These are phyloP conservation scores for Aspergillus felis DNA, from an alignment of 2,329 filamentous ascomycete species.

Conservation along the genomic window DNA sequence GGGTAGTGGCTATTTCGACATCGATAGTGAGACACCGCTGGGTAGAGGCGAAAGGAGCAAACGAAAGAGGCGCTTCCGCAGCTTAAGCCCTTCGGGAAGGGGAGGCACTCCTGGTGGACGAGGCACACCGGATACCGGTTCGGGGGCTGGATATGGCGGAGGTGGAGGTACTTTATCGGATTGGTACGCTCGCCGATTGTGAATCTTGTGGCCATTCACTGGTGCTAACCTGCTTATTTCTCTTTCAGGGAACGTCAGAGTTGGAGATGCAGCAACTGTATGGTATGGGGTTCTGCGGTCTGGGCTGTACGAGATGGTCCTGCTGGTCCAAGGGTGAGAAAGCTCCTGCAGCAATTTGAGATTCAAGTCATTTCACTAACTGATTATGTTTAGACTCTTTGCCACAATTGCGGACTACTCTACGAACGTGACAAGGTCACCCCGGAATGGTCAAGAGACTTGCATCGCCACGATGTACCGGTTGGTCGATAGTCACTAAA, in stretches of 20 bases:
- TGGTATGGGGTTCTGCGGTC: slow-evolving; percentile 80
- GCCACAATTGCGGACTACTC: slow-evolving; percentile 86
- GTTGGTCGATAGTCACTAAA: slow-evolving; percentile 26
- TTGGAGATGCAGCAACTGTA: slow-evolving; percentile 88
- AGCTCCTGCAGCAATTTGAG: slow-evolving; percentile 1
- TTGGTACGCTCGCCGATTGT: slow-evolving; percentile 33
- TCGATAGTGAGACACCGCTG: slow-evolving; percentile 71
- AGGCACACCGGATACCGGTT: slow-evolving; percentile 69
- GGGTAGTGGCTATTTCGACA: slow-evolving; percentile 57
- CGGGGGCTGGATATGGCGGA: slow-evolving; percentile 66
- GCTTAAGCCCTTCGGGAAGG: slow-evolving; percentile 74
- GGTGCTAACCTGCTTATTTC: slow-evolving; percentile 5
- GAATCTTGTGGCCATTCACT: neutral
- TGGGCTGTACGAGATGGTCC: slow-evolving; percentile 96
- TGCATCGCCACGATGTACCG: slow-evolving; percentile 53
- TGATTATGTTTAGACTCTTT: slow-evolving; percentile 62
- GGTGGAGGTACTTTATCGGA: slow-evolving; percentile 64
- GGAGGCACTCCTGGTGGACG: slow-evolving; percentile 64
- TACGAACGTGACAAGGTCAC: slow-evolving; percentile 84
- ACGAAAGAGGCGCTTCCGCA: slow-evolving; percentile 90
- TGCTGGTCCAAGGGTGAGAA: slow-evolving; percentile 70
- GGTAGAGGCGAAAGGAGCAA: slow-evolving; percentile 89
- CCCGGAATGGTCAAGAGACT: slow-evolving; percentile 69
- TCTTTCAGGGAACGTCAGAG: slow-evolving; percentile 62
- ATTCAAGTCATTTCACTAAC: slow-evolving; percentile 12